These are phyloP conservation scores for Tuctoria greenei DNA, from an alignment of 176 grass and related monocot genomes.

Conservation along the genomic window DNA sequence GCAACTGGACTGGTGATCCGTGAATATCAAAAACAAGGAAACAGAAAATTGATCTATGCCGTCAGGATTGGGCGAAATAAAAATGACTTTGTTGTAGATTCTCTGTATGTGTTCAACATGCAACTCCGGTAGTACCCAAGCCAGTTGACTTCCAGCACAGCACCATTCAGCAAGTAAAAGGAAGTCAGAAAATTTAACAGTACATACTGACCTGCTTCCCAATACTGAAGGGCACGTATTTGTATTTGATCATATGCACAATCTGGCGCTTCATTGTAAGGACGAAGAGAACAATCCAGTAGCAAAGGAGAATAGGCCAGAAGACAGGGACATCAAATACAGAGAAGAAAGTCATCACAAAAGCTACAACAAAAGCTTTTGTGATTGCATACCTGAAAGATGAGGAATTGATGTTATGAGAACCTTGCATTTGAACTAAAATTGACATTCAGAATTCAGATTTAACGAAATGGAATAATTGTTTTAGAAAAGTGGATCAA, in stretches of 20 bases:
- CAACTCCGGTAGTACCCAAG: background rate
- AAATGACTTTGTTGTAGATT: background rate
- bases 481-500: background rate
- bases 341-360: slow-evolving; percentile 93
- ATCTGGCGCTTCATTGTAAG: slow-evolving; percentile 96
- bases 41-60: background rate
- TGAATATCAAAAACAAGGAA: background rate
- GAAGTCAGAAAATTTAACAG: background rate
- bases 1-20: background rate
- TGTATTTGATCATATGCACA: slow-evolving; percentile 90
- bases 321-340: slow-evolving; percentile 98
- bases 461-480: background rate
- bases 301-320: slow-evolving; percentile 92
- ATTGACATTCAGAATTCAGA: background rate
- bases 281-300: slow-evolving; percentile 90
- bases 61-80: too few relatives aligned
- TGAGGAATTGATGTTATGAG: background rate
- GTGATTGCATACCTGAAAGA: slow-evolving; percentile 91
- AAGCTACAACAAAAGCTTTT: slow-evolving; percentile 86
- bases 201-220: slow-evolving; percentile 79
- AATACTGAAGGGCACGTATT: slow-evolving; percentile 69
- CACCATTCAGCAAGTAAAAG: background rate
- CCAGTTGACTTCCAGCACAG: background rate
- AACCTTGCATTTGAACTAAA: background rate
- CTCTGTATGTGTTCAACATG: background rate